These are phyloP conservation scores for Cinnamomum micranthum DNA, from an alignment of 164 flowering plant species.

Conservation along the genomic window DNA sequence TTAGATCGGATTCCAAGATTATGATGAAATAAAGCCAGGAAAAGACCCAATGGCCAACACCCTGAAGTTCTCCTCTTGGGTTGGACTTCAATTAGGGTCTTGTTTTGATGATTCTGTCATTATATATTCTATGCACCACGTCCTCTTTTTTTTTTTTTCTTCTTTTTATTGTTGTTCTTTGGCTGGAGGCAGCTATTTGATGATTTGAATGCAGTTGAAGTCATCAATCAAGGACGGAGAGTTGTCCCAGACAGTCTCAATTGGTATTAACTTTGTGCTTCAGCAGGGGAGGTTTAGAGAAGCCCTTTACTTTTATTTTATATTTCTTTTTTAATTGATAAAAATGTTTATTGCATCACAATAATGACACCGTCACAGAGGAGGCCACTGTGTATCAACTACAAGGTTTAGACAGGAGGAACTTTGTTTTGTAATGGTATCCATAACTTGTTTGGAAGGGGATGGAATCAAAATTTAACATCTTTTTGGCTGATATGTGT, in stretches of 20 bases:
- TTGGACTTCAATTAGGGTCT: constrained; percentile 37
- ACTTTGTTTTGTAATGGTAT: too few relatives aligned
- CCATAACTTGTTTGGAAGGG: constrained; percentile 31
- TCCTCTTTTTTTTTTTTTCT: constrained; percentile 9
- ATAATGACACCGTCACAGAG: too few relatives aligned
- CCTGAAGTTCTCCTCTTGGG: constrained; percentile 46
- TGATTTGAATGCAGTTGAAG: constrained; percentile 37
- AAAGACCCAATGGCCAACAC: constrained; percentile 13
- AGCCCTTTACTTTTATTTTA: constrained; percentile 21
- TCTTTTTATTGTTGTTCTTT: constrained; percentile 15
- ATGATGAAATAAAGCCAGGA: constrained; percentile 32
- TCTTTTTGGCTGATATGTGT: constrained; percentile 39
- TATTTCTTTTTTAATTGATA: too few relatives aligned
- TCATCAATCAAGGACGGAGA: constrained; percentile 19
- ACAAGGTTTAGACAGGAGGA: too few relatives aligned
- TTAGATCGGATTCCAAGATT: constrained; percentile 28
- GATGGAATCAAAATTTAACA: constrained; percentile 34
- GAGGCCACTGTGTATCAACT: too few relatives aligned
- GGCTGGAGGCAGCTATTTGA: constrained; percentile 52
- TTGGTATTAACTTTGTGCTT: constrained; percentile 44
- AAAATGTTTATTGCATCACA: too few relatives aligned
- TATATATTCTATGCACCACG: constrained; percentile 20
- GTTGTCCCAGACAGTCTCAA: constrained; percentile 29
- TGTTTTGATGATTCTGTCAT: constrained; percentile 38
- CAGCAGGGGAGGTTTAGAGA: constrained; percentile 41